Conservation (phyloP, 2,329 filamentous ascomycete genomes). For the Ophiosphaerella herpotricha region DNA sequence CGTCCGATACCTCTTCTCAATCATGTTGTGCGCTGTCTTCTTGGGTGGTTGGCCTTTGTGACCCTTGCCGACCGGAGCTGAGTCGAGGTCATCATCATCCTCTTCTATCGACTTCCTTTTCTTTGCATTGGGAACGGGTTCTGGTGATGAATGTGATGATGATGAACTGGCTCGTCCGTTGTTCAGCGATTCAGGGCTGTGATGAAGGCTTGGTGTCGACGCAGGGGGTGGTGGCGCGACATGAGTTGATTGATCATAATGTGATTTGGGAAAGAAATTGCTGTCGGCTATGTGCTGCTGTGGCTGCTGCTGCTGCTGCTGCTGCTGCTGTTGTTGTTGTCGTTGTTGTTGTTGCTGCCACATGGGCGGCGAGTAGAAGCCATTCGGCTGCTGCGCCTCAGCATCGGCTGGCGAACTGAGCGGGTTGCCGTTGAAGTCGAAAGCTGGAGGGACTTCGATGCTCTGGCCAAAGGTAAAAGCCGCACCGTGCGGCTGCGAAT, state of each 20-base stretch:
- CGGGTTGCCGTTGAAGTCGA: conserved; percentile 37
- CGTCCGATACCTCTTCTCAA: conserved; percentile 94
- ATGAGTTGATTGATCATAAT: conserved; percentile 31
- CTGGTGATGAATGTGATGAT: conserved; percentile 67
- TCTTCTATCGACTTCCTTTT: conserved; percentile 52
- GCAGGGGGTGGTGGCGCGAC: conserved; percentile 31
- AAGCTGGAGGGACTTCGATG: conserved; percentile 37
- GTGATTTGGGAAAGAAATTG: conserved; percentile 31
- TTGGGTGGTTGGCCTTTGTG: conserved; percentile 66
- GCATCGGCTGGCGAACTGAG: conserved; percentile 39
- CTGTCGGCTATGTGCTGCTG: conserved; percentile 28
- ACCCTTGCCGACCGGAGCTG: conserved; percentile 55
- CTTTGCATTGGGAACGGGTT: conserved; percentile 44
- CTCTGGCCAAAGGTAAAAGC: conserved; percentile 43
- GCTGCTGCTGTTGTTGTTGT: conserved; percentile 20
- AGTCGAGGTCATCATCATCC: conserved; percentile 64
- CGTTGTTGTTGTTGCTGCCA: conserved; percentile 39
- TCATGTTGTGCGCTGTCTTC: conserved; percentile 98
- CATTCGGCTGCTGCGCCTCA: conserved; percentile 32
- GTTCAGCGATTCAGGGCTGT: conserved; percentile 43
- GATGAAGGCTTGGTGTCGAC: conserved; percentile 43
- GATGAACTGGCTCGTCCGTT: conserved; percentile 41
- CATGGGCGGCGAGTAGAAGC: conserved; percentile 37
- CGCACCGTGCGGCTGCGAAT: conserved; percentile 19
- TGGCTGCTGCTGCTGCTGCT: conserved; percentile 30